phyloP scores from a whole-genome alignment of 1,284 basidiomycete species.

The Trametes hirsuta region DNA sequence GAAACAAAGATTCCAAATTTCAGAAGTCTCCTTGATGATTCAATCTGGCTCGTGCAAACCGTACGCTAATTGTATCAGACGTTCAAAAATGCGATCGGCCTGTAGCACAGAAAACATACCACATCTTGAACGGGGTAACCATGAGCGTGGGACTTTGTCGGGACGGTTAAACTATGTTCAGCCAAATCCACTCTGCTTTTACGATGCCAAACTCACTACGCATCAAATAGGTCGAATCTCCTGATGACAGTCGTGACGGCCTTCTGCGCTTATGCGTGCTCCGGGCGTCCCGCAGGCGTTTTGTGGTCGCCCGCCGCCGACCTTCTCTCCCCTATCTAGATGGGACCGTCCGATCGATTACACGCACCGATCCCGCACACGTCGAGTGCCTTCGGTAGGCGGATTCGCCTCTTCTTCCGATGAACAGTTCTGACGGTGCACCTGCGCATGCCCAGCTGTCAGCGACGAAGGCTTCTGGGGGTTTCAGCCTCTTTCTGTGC shows the following conservation, averaged over 20 bases:
- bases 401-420: background rate
- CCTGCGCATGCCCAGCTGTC: background rate
- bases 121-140: too few species aligned
- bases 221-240: too few species aligned
- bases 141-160: too few species aligned
- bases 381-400: background rate
- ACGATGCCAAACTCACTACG: too few species aligned
- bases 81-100: too few species aligned
- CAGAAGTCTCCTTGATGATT: too few species aligned
- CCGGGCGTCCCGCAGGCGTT: conserved; percentile 12
- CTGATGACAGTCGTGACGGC: background rate
- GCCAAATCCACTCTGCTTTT: too few species aligned
- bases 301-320: background rate
- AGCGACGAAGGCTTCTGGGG: background rate
- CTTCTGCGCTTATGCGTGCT: conserved; percentile 7
- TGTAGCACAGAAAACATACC: too few species aligned
- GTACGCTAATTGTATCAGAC: too few species aligned
- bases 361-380: background rate
- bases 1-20: too few species aligned
- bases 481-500: background rate
- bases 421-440: background rate
- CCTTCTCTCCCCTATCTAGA: conserved; percentile 18
- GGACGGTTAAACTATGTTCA: too few species aligned
- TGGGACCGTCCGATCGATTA: conserved; percentile 13
- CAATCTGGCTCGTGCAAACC: too few species aligned